Conservation (phyloP, 345 rosid genomes). For the Boechera divaricarpa region DNA sequence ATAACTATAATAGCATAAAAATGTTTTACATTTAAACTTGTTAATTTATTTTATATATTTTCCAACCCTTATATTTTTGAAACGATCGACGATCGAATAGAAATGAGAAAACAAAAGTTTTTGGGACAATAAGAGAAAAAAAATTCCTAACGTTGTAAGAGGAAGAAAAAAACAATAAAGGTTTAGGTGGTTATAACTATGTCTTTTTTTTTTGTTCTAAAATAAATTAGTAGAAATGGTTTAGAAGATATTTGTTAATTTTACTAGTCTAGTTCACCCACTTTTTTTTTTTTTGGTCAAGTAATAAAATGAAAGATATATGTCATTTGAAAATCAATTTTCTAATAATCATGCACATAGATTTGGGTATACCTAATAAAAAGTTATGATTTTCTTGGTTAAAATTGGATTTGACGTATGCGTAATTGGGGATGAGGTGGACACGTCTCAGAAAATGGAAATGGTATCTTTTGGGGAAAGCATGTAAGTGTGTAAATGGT, state of each 20-base stretch:
- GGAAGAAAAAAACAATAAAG: too few species aligned
- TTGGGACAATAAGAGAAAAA: neutral
- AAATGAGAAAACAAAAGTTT: neutral
- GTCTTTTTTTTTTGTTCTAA: too few species aligned
- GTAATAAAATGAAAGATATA: too few species aligned
- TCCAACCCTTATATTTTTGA: neutral
- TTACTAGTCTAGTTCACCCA: neutral
- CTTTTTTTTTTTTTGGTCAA: neutral
- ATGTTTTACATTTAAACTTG: neutral
- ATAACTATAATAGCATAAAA: neutral
- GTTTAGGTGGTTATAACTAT: neutral
- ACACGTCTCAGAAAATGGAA: constrained; percentile 39
- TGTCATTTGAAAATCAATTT: neutral
- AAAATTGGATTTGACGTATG: constrained; percentile 38
- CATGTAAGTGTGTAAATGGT: constrained; percentile 39
- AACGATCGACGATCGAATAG: neutral
- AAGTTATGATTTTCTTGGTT: neutral
- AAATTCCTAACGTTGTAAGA: neutral
- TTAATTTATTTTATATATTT: too few species aligned
- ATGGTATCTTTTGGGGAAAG: constrained; percentile 40
- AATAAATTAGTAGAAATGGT: too few species aligned
- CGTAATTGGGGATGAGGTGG: constrained; percentile 14
- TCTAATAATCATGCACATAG: neutral
- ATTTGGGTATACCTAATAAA: neutral
- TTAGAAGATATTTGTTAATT: too few species aligned